A percentile compares a stretch with the other conserved stretches of the same genome.
Conservation (phyloP, 352 stramenopile species). For the Hyaloperonospora arabidopsidis region DNA sequence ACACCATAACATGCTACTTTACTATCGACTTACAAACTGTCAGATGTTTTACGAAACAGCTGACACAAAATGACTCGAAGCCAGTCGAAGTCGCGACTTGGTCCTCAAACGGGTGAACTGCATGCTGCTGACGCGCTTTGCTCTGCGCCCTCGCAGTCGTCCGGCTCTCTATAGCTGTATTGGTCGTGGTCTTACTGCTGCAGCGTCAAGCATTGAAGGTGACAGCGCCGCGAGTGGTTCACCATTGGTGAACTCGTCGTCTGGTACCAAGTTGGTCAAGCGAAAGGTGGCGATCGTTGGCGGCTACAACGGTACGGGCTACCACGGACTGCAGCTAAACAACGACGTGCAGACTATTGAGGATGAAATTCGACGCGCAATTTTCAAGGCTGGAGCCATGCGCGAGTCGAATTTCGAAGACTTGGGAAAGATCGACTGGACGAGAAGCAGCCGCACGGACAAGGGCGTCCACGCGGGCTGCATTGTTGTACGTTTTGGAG, state of each 20-base stretch:
- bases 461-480: slow-evolving; percentile 87
- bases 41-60: not conserved
- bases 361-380: slow-evolving; percentile 63
- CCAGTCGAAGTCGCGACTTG: slow-evolving; percentile 8
- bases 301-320: slow-evolving; percentile 76
- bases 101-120: slow-evolving; percentile 1
- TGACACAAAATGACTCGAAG: not conserved
- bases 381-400: slow-evolving; percentile 77
- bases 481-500: slow-evolving; percentile 65
- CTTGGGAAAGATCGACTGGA: slow-evolving; percentile 86
- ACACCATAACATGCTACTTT: slow-evolving; percentile 2
- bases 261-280: slow-evolving; percentile 52
- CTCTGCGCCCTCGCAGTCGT: slow-evolving; percentile 6
- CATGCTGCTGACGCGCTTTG: slow-evolving; percentile 24
- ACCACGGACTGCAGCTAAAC: slow-evolving; percentile 75
- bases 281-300: slow-evolving; percentile 84
- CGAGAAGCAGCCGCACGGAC: slow-evolving; percentile 84
- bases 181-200: slow-evolving; percentile 8
- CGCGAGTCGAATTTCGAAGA: slow-evolving; percentile 84
- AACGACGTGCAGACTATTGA: slow-evolving; percentile 80
- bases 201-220: not conserved
- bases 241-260: slow-evolving; percentile 6
- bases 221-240: not conserved
- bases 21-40: slow-evolving; percentile 6
- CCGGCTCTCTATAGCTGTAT: slow-evolving; percentile 13